These are phyloP conservation scores for Trichoderma arundinaceum DNA, from an alignment of 2,329 filamentous ascomycete species.

Conservation along the genomic window DNA sequence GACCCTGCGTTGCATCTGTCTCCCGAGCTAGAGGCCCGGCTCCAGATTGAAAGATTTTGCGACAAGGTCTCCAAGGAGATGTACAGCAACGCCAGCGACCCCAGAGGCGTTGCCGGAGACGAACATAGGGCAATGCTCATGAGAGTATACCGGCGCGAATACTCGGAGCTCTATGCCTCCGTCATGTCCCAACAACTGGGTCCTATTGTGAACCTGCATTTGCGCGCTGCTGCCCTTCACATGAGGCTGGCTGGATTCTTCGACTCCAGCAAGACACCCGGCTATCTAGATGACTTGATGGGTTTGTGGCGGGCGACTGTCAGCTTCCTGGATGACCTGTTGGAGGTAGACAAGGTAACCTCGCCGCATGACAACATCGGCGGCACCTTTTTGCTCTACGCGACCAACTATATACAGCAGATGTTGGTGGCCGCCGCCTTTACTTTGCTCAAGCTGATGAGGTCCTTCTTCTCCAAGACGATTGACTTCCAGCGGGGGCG, in stretches of 20 bases:
- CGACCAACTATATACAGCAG: slow-evolving; percentile 79
- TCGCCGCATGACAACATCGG: slow-evolving; percentile 53
- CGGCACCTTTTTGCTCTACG: slow-evolving; percentile 66
- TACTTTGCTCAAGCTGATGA: slow-evolving; percentile 77
- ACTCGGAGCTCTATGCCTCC: slow-evolving; percentile 65
- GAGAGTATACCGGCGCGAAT: slow-evolving; percentile 69
- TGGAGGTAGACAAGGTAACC: slow-evolving; percentile 58
- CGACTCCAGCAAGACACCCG: slow-evolving; percentile 72
- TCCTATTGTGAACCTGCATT: slow-evolving; percentile 66
- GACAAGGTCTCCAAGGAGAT: slow-evolving; percentile 80
- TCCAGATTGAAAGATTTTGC: slow-evolving; percentile 75
- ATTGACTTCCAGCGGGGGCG: slow-evolving; percentile 72
- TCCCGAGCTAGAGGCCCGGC: slow-evolving; percentile 67
- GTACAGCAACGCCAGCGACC: slow-evolving; percentile 78
- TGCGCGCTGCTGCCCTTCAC: slow-evolving; percentile 75
- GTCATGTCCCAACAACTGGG: slow-evolving; percentile 64
- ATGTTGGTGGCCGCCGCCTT: slow-evolving; percentile 85
- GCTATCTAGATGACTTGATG: slow-evolving; percentile 76
- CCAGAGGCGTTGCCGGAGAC: slow-evolving; percentile 70
- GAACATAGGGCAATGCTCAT: slow-evolving; percentile 71
- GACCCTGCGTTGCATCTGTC: slow-evolving; percentile 64
- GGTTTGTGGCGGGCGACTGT: slow-evolving; percentile 75
- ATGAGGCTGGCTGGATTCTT: slow-evolving; percentile 82
- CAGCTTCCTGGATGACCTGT: slow-evolving; percentile 69
- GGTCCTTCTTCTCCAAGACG: slow-evolving; percentile 75